Evolutionary conservation across 371 early-diverging fungal genomes (phyloP), one percentile per base, ranked within the genome.

Genomic region (Amoeboaphelidium protococcarum): DNA sequence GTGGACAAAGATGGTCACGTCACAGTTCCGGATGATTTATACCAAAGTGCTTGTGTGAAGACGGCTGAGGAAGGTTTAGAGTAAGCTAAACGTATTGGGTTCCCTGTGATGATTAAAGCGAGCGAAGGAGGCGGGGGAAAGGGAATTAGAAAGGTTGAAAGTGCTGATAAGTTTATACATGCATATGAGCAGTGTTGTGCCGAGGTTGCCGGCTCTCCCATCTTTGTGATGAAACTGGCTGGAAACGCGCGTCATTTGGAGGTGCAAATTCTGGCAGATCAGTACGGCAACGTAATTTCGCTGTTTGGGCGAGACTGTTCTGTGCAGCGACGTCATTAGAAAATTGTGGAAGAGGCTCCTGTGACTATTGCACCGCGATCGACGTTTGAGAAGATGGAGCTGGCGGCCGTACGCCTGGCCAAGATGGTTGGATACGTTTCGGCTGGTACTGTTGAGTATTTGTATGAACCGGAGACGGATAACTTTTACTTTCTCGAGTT

Each of bases 61-160:
- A 58, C 62, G 40, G 62, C 57, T 25, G 74, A 78, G 27, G 73
- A 82, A 51, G 85, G 78, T 52, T 61, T 92, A 40, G 54, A 58
- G 25, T 75, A 79, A 51, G 88, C 91, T 2, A 71, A 74, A 48
- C 67, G 73, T 53, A 84, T 94, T 43, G 92, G 90, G 1, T 96
- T 77, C 63, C 97, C 97, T 13, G 72, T 95, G 55, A 94, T 98
- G 92, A 82, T 95, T 62, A 98, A 98, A 65, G 95, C 92, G n/a
- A 84, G 85, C 12, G 90, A 94, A 65, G 95, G 95, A 57, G 98
- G 98, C 49, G 98, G 98, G 52, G 98, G 98, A 48, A 96, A 96
- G 66, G 97, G 97, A 56, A 96, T 96, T 52, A 80, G 92, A 52
- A 81, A 78, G 63, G 90, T 90, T 13, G 70, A 80, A 26, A 67